Base-by-base conservation (phyloP, 805 yeast species). In the Suhomyces xylopsoci region DNA sequence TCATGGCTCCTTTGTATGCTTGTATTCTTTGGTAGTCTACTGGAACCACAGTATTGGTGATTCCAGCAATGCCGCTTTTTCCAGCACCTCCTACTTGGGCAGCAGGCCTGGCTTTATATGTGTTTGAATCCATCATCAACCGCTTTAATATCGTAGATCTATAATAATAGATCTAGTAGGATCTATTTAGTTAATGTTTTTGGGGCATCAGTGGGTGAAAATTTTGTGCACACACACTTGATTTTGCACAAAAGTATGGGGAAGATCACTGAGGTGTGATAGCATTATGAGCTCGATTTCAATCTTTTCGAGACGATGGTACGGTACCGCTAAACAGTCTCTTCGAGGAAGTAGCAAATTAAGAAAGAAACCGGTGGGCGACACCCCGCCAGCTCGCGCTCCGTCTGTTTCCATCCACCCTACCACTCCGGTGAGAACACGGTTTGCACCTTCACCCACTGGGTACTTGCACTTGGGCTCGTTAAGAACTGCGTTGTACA, bases 381-480 rank as follows among this genome's bases (percentile, higher is more conserved):
- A 3, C 10, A 7, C 58, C 58, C 6, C 42, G 24, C 24, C 42
- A 9, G 42, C 42, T 19, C 20, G 24, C n/a, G 9, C 22, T 38
- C n/a, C 42, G n/a, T 28, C 32, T 4, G 54, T 46, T 25, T 62
- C 67, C 41, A 58, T 74, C 8, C 80, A 77, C 45, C 82, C 84
- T 1, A 58, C 52, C 1, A 34, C 54, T 0, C 90, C 94, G 0
- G 96, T 84, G 0, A 70, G 97, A 58, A 89, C 98, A 1, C 73
- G 99, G 57, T 94, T 94, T 69, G 99, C 99, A 0, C 99, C 99
- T 0, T 91, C 97, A 1, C 99, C 99, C 1, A 94, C 99, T 0
- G 99, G 99, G 0, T 82, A 82, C 55, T 75, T 94, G n/a, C 99
- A 94, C 66, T 66, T 94, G 54, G 99, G 99, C 0, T 92, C 97